Evolutionary conservation across 805 yeast species (phyloP), one percentile per base, ranked within the genome.

Genomic region (Saccharomycopsis babjevae): DNA sequence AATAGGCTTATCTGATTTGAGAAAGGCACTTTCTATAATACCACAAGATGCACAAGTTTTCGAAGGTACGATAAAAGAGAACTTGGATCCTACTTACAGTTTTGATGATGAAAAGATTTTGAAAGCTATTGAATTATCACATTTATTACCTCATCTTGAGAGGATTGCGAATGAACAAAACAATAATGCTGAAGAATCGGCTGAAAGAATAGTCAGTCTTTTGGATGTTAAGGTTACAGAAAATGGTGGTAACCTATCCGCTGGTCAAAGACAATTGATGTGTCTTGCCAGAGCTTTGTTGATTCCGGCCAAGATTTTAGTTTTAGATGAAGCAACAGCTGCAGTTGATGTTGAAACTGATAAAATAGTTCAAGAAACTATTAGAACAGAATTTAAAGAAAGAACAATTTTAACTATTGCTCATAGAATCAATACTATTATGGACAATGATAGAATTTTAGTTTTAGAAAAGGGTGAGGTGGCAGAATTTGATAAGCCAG

Each of bases 41-140:
- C 97, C 97, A 1, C 97, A 91, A 72, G 97, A 91, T 72, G 88
- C 97, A 0, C 97, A 92, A 71, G 89, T 89, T 8, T 86, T 92
- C 70, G 89, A 89, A 74, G 97, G 97, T 42, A 80, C 94, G 0
- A 76, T 91, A 13, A 79, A 97, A 67, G 87, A 89, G 56, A 91
- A 91, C 71, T 78, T 93, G 66, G 98, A 93, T 72, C 98, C 98
- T 30, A 83, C 87, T 1, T 75, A 79, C 22, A 76, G 74, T 58
- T 83, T 82, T 69, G 73, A 81, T 3, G 97, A 90, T 71, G 86
- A 85, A n/a, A 81, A 85, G 63, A 77, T 91, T n/a, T 90, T 96
- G 96, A 76, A 77, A 34, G 94, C 86, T 0, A 76, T 91, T 59
- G 90, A 86, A 67, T 75, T 89, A 54, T 82, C 96, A 0, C 96